Percentiles rank a stretch among this genome's conserved stretches.
These are phyloP conservation scores for Yamadazyma taylorii DNA, from an alignment of 1,139 yeast genomes.

Conservation along the genomic window DNA sequence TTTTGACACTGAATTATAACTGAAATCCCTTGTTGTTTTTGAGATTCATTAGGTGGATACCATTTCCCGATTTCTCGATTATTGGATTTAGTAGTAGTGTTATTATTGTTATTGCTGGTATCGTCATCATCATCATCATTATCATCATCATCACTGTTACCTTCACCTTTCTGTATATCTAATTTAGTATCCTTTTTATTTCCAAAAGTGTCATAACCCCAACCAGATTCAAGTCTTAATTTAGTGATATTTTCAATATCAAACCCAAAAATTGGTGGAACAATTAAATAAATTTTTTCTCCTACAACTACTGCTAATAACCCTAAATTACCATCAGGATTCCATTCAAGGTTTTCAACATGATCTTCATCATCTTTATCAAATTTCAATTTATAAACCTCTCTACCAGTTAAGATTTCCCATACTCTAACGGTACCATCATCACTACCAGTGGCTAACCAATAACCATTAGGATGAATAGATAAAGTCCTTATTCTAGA, in stretches of 20 bases:
- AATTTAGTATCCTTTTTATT: conserved; percentile 42
- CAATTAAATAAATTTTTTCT: conserved; percentile 71
- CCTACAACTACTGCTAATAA: conserved; percentile 85
- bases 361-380: conserved; percentile 64
- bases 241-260: conserved; percentile 83
- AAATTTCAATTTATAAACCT: conserved; percentile 64
- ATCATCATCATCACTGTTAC: conserved; percentile 40
- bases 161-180: conserved; percentile 39
- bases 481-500: conserved; percentile 82
- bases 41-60: conserved; percentile 74
- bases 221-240: conserved; percentile 81
- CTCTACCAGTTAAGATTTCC: conserved; percentile 96
- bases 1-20: conserved; percentile 69
- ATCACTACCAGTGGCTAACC: conserved; percentile 97
- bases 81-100: conserved; percentile 28
- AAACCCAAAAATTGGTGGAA: conserved; percentile 89
- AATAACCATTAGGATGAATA: conserved; percentile 86
- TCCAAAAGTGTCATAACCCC: conserved; percentile 84
- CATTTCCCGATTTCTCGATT: conserved; percentile 74
- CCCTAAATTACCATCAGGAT: conserved; percentile 73
- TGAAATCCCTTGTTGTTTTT: conserved; percentile 65
- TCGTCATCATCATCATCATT: conserved; percentile 33
- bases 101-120: conserved; percentile 31
- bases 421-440: conserved; percentile 95
- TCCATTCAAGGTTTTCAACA: conserved; percentile 86